Conservation (phyloP, 2,329 filamentous ascomycete species). For the Calonectria hongkongensis region DNA sequence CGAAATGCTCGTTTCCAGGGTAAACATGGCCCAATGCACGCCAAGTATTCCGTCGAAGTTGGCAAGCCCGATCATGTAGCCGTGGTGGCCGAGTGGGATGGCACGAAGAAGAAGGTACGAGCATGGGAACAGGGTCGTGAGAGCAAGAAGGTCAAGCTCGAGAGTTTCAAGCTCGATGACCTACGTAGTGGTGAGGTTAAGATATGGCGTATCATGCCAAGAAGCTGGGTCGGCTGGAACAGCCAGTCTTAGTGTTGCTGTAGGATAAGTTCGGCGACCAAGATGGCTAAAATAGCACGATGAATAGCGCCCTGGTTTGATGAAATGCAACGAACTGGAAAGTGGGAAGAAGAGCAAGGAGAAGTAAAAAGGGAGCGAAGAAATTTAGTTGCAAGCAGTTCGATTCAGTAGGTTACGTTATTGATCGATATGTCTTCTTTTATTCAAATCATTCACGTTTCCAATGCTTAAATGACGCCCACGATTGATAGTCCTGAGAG, state of each 20-base stretch:
- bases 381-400: slow-evolving; percentile 56
- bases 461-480: neutral
- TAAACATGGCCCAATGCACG: slow-evolving; percentile 95
- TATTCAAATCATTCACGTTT: slow-evolving; percentile 7
- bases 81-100: slow-evolving; percentile 97
- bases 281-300: slow-evolving; percentile 37
- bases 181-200: slow-evolving; percentile 95
- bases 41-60: slow-evolving; percentile 92
- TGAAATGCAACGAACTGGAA: slow-evolving; percentile 28
- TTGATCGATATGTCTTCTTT: slow-evolving; percentile 52
- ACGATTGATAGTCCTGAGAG: no score
- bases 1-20: slow-evolving; percentile 96
- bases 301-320: slow-evolving; percentile 43
- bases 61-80: slow-evolving; percentile 93
- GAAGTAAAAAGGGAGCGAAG: slow-evolving; percentile 37
- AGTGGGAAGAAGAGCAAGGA: slow-evolving; percentile 32
- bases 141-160: slow-evolving; percentile 92
- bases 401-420: slow-evolving; percentile 57
- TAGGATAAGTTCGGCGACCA: slow-evolving; percentile 47
- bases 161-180: slow-evolving; percentile 96
- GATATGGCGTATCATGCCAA: slow-evolving; percentile 96
- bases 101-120: slow-evolving; percentile 97
- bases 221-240: slow-evolving; percentile 94
- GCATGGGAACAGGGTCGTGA: slow-evolving; percentile 97
- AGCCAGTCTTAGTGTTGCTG: slow-evolving; percentile 70